These are phyloP conservation scores for Tolypocladium paradoxum DNA, from an alignment of 2,329 filamentous ascomycete species.

Conservation along the genomic window DNA sequence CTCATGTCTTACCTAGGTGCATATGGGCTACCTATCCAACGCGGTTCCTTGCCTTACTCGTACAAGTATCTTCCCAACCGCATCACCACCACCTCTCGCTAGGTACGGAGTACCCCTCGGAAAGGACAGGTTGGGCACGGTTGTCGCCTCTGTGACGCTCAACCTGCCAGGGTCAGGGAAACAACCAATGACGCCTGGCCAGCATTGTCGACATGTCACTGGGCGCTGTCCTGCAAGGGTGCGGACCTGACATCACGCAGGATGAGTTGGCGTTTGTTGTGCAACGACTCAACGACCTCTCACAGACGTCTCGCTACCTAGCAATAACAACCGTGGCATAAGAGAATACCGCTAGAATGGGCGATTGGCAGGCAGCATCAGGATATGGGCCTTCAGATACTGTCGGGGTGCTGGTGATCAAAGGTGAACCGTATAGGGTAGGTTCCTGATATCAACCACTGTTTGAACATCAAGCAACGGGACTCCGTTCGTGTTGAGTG, in stretches of 20 bases:
- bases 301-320: neutral
- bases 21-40: no score
- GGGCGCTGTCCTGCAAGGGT: neutral
- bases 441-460: neutral
- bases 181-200: no score
- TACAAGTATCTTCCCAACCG: no score
- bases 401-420: neutral
- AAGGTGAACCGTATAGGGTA: neutral
- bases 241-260: neutral
- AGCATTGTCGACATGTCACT: neutral
- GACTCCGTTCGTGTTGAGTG: neutral
- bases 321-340: neutral
- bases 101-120: no score
- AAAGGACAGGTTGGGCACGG: neutral
- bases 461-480: neutral
- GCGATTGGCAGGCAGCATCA: neutral
- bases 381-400: neutral
- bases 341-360: neutral
- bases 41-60: no score
- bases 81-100: neutral
- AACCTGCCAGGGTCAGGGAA: no score
- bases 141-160: neutral
- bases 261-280: neutral
- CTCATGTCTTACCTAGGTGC: no score
- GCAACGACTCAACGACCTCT: neutral